Base-by-base conservation (phyloP, 768 basidiomycete genomes). In the Ramaria rubella region DNA sequence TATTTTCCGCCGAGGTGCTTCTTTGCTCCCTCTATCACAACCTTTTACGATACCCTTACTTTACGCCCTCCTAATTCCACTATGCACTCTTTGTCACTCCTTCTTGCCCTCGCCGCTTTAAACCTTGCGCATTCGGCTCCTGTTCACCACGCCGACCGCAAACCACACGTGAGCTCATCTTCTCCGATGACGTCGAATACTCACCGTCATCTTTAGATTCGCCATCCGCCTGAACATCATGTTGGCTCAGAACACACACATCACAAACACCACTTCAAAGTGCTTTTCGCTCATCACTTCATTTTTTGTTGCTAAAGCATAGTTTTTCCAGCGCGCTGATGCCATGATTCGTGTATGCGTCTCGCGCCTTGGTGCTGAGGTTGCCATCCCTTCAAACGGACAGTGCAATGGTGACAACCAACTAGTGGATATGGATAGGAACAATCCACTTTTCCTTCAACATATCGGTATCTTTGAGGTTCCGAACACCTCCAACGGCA, bases 91-190 rank as follows among this genome's bases (percentile, higher is more conserved):
- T 46, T 46, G 14, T 5, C 45, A 24, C 4, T 46, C 45, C 45
- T 46, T 24, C 21, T 46, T 29, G 42, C 64, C 59, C 36, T 60
- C 57, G 60, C 45, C 26, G 45, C 27, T 17, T 14, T 24, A 12
- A 5, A 46, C 17, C 19, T 46, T 17, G 45, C 45, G 4, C 45
- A 46, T 9, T 24, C 45, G 17, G 45, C 45, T 4, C 45, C 45
- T 24, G 23, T 46, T 46, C 45, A 24, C 5, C 45, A 5, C 15
- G 45, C 26, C 36, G 36, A 38, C 36, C 36, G 11, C 11, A 38
- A 38, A 38, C 36, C 36, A 11, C n/a, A 11, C 36, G 36, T 38
- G 36, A 38, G 36, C n/a, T 38, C 36, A 38, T n/a, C 36, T 11
- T 38, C 11, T 38, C 36, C n/a, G n/a, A n/a, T 40, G 38, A 17